Percentiles rank a stretch among this genome's conserved stretches.
Conservation (phyloP, 1,284 basidiomycete genomes). For the Rhodotorula sp. region DNA sequence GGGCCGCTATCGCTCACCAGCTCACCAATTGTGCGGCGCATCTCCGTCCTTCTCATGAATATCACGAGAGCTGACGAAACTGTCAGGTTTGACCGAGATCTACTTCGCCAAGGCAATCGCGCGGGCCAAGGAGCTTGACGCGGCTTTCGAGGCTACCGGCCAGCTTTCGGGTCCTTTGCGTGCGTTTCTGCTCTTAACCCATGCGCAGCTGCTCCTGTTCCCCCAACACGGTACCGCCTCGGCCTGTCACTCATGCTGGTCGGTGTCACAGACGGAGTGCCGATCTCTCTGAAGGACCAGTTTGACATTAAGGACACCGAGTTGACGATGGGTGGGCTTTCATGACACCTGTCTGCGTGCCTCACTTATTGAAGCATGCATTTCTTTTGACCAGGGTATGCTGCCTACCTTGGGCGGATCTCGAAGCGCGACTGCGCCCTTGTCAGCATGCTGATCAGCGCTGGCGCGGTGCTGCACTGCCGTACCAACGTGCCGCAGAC, state of each 20-base stretch:
- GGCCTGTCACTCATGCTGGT: background rate
- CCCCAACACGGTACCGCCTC: too few relatives aligned
- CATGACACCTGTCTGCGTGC: background rate
- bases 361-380: background rate
- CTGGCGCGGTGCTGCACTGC: constrained; percentile 7
- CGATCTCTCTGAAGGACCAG: constrained; percentile 61
- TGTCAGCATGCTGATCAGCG: background rate
- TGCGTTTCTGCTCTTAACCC: background rate
- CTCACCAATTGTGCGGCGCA: constrained; percentile 26
- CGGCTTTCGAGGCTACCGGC: constrained; percentile 55
- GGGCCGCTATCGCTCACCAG: constrained; percentile 49
- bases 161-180: constrained; percentile 53
- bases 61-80: background rate
- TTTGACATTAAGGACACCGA: constrained; percentile 41
- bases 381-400: background rate
- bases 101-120: constrained; percentile 57
- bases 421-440: constrained; percentile 1
- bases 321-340: constrained; percentile 6
- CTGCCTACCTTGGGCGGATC: constrained; percentile 7
- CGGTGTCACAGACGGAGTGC: constrained; percentile 50
- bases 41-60: background rate
- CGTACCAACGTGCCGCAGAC: constrained; percentile 5
- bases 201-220: too few relatives aligned
- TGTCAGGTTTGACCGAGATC: constrained; percentile 14
- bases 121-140: constrained; percentile 63